Evolutionary conservation across 768 basidiomycete species (phyloP), one percentile per base, ranked within the genome.

Genomic region (Boletales sp.): DNA sequence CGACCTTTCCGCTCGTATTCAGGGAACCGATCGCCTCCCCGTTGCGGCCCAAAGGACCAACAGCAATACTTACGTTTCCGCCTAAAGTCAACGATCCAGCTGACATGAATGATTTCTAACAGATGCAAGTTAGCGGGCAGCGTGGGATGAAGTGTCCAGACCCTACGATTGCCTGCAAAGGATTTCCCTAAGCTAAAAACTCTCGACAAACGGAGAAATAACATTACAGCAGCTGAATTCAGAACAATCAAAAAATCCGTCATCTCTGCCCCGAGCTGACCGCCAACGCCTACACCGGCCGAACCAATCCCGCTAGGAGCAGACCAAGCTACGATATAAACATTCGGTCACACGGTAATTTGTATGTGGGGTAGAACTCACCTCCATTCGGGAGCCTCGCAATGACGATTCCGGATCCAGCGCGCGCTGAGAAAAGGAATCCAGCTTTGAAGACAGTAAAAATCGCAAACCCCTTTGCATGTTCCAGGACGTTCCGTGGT

Each of bases 281-380:
- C 82, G 17, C 95, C 96, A 5, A 94, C 73, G 0, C 95, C 95
- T 5, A 94, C 63, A 0, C 95, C 95, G 13, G 87, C 95, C 4
- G 90, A 86, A 21, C 94, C 94, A 40, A 99, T 95, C 3, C 95
- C 96, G 63, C 87, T 89, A 4, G 96, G 96, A 17, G 94, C 84
- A 33, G 90, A 91, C 94, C 94, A 99, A 34, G 81, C 88, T 93
- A 49, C 85, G 92, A 37, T 77, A 81, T 86, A 38, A 38, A 50
- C 7, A 52, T 21, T 42, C 11, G 10, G 31, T 51, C 47, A 42
- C 28, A 42, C 13, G 30, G 39, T 36, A 32, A 40, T 15, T 25
- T 41, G 41, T 4, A 36, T 39, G 19, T 17, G 44, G 40, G 19
- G 49, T 37, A 50, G 28, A 19, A 73, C 91, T 71, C 63, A 93